phyloP scores from a whole-genome alignment of 352 stramenopile genomes.

The Pythium sukuiense region DNA sequence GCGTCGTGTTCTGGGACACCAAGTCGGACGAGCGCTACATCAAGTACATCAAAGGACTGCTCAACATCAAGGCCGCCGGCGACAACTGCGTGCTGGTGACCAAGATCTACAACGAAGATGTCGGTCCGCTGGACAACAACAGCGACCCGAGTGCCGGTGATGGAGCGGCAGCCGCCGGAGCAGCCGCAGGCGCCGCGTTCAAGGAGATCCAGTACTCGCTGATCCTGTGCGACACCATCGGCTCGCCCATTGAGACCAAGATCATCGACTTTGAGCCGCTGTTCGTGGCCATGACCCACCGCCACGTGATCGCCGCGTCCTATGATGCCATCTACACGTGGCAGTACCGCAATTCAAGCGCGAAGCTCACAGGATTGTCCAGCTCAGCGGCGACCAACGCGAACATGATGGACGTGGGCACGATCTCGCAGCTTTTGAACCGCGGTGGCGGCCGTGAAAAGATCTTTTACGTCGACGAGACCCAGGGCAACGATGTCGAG shows the following conservation, averaged over 20 bases:
- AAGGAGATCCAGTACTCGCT: constrained; percentile 82
- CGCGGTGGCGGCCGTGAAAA: constrained; percentile 76
- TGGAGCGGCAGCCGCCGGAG: background rate
- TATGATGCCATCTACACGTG: constrained; percentile 90
- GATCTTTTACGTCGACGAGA: constrained; percentile 90
- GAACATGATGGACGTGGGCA: constrained; percentile 48
- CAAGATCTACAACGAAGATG: constrained; percentile 80
- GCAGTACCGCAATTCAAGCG: constrained; percentile 90
- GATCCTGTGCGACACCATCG: constrained; percentile 86
- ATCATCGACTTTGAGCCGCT: constrained; percentile 83
- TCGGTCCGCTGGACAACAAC: constrained; percentile 33
- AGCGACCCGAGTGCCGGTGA: constrained; percentile 11
- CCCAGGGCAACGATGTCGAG: constrained; percentile 70
- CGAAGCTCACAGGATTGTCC: constrained; percentile 72
- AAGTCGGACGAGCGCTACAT: constrained; percentile 83
- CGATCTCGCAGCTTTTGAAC: constrained; percentile 70
- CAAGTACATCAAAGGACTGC: constrained; percentile 84
- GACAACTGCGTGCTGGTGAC: constrained; percentile 88
- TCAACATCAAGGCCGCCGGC: constrained; percentile 76
- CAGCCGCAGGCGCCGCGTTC: constrained; percentile 28
- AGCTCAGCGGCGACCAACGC: constrained; percentile 29
- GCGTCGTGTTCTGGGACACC: constrained; percentile 92
- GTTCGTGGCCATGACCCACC: constrained; percentile 86
- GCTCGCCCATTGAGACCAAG: constrained; percentile 83
- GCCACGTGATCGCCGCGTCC: constrained; percentile 79